Base-by-base conservation (phyloP, 2,329 filamentous ascomycete species). In the Chrysosporium queenslandicum region DNA sequence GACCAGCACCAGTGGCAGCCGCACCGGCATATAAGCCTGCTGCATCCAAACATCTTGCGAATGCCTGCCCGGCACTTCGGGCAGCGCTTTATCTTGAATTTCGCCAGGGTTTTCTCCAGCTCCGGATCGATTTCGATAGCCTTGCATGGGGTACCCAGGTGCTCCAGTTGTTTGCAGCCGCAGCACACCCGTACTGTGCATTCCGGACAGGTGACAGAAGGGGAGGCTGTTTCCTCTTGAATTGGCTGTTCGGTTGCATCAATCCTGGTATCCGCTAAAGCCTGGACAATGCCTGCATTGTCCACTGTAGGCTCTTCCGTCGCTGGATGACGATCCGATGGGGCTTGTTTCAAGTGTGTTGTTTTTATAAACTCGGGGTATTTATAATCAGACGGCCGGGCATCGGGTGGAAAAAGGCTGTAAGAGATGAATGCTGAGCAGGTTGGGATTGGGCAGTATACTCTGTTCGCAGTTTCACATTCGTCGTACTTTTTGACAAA, bases 1-100 rank as follows among this genome's bases (percentile, higher is more conserved):
- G 58, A 57, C 67, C 71, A 78, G 60, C 76, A 78, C 61, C 71
- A 78, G 47, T 75, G 69, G 7, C 72, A 71, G 11, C 74, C 74
- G 51, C 76, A 78, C 12, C 64, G 61, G 53, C 75, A 78, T 49
- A 67, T 61, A 57, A 78, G 71, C 46, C 76, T 72, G 30, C 61
- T 60, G 57, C 75, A 78, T 5, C 75, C 76, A 53, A 59, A 72
- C 69, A 77, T 74, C 50, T 68, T 68, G 55, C 68, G 67, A 14
- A 77, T 61, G 7, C 70, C 75, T n/a, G 71, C 64, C 1, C 67
- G 64, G 55, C 75, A 78, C 50, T 71, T 71, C 0, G 75, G 75
- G 51, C 76, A 78, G 7, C 67, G 64, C 59, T 76, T 77, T 60
- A 75, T 73, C 2, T 72, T 70, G 64, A 69, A 75, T 39, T 61